phyloP scores from a whole-genome alignment of 139 green algal species.

The Coelastrella sp. region DNA sequence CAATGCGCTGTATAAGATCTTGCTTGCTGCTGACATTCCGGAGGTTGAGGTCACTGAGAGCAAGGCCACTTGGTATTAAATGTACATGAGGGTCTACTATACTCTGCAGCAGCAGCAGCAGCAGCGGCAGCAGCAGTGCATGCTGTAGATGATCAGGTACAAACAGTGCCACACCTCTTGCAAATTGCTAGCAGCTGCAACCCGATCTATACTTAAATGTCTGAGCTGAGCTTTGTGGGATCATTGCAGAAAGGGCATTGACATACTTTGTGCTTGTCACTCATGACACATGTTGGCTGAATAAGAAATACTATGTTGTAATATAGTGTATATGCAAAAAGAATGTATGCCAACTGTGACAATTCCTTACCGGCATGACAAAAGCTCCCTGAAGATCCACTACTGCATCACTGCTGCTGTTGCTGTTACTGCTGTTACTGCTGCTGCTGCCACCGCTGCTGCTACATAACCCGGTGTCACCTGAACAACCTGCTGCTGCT shows the following conservation, averaged over 20 bases:
- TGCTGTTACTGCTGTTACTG: neutral
- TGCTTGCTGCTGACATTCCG: constrained; percentile 20
- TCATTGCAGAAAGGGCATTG: too few relatives aligned
- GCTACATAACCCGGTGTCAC: neutral
- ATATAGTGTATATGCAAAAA: too few relatives aligned
- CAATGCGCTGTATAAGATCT: constrained; percentile 46
- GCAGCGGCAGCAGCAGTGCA: neutral
- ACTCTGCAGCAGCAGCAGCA: constrained; percentile 53
- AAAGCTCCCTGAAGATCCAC: constrained; percentile 27
- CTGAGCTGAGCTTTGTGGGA: too few relatives aligned
- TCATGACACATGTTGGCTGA: too few relatives aligned
- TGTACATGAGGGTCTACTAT: constrained; percentile 82
- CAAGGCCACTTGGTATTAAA: constrained; percentile 68
- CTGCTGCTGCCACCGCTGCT: neutral
- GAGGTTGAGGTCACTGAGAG: constrained; percentile 64
- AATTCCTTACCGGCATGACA: constrained; percentile 39
- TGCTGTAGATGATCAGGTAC: too few relatives aligned
- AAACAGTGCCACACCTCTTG: too few relatives aligned
- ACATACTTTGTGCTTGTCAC: too few relatives aligned
- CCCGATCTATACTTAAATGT: too few relatives aligned
- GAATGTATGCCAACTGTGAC: neutral
- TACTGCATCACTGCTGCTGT: constrained; percentile 6
- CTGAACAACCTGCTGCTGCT: too few relatives aligned
- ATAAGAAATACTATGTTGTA: too few relatives aligned
- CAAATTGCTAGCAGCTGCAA: too few relatives aligned